A percentile compares a stretch with the other conserved stretches of the same genome.
phyloP scores from a whole-genome alignment of 768 basidiomycete species.

The Tephrocybe sp. region DNA sequence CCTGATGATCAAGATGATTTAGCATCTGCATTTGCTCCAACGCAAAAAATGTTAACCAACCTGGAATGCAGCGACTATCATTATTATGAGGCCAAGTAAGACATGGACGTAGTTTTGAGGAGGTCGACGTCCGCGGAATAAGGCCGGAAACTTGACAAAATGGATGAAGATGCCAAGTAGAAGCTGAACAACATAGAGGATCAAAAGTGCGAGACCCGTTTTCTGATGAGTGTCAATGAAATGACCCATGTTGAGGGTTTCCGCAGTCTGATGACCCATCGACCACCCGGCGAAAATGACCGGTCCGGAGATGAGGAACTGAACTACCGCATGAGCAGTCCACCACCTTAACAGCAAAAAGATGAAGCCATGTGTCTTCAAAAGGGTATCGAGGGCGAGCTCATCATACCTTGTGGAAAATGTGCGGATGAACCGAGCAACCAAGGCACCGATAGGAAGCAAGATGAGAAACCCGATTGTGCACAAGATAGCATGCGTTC shows the following conservation, averaged over 20 bases:
- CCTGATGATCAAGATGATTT: conserved; percentile 25
- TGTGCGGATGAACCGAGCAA: conserved; percentile 54
- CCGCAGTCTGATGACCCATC: conserved; percentile 37
- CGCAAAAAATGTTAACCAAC: conserved; percentile 21
- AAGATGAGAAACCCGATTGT: conserved; percentile 47
- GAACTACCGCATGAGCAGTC: conserved; percentile 46
- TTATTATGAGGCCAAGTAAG: conserved; percentile 49
- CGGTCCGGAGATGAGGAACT: conserved; percentile 49
- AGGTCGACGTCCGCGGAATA: conserved; percentile 39
- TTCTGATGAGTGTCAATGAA: conserved; percentile 48
- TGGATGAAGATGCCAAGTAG: conserved; percentile 50
- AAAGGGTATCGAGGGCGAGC: not conserved
- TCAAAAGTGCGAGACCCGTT: conserved; percentile 49
- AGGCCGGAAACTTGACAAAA: conserved; percentile 41
- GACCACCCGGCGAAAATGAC: conserved; percentile 51
- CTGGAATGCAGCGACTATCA: conserved; percentile 53
- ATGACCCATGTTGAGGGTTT: conserved; percentile 26
- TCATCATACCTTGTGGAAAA: conserved; percentile 40
- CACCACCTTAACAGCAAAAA: conserved; percentile 40
- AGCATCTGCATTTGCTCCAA: conserved; percentile 1
- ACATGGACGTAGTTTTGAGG: conserved; percentile 57
- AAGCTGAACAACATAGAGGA: conserved; percentile 52
- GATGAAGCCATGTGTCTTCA: not conserved
- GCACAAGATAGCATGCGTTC: conserved; percentile 51
- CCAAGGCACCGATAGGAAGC: conserved; percentile 55